A percentile compares a stretch with the other conserved stretches of the same genome.
Evolutionary conservation across 805 yeast genomes (phyloP).

Genomic region (Wickerhamiella shivajii): DNA sequence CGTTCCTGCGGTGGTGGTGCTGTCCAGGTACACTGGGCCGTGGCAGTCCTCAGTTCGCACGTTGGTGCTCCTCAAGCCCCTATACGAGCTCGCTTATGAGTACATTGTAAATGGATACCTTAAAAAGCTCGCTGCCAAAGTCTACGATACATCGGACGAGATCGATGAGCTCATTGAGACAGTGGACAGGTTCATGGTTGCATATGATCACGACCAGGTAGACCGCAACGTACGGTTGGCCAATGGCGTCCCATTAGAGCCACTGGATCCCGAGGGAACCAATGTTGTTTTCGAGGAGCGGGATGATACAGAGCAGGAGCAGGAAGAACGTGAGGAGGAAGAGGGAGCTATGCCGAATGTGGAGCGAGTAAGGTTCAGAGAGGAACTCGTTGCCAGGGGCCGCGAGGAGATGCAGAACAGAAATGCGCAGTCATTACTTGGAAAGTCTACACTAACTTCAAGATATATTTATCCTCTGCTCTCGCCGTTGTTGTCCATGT

Average conservation of each 20-base stretch:
- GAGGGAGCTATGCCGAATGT: background rate
- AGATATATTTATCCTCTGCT: background rate
- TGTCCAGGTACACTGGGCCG: too few species aligned
- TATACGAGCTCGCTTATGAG: background rate
- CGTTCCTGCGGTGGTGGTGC: background rate
- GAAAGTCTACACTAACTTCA: background rate
- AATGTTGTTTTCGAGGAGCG: too few species aligned
- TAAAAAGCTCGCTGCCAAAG: background rate
- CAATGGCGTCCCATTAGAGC: too few species aligned
- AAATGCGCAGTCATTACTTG: constrained; percentile 1
- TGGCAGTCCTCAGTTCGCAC: too few species aligned
- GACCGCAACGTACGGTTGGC: too few species aligned
- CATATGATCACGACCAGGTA: too few species aligned
- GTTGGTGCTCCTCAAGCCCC: background rate
- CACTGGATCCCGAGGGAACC: too few species aligned
- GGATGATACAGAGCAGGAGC: too few species aligned
- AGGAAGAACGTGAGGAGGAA: background rate
- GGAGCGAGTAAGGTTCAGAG: background rate
- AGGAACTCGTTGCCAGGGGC: background rate
- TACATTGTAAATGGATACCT: background rate
- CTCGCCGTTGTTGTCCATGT: background rate
- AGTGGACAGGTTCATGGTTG: background rate
- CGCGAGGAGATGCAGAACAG: too few species aligned
- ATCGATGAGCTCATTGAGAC: constrained; percentile 4
- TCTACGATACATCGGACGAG: background rate